A percentile compares a stretch with the other conserved stretches of the same genome.
These are phyloP conservation scores for Beverwykella pulmonaria DNA, from an alignment of 495 filamentous ascomycete species.

Conservation along the genomic window DNA sequence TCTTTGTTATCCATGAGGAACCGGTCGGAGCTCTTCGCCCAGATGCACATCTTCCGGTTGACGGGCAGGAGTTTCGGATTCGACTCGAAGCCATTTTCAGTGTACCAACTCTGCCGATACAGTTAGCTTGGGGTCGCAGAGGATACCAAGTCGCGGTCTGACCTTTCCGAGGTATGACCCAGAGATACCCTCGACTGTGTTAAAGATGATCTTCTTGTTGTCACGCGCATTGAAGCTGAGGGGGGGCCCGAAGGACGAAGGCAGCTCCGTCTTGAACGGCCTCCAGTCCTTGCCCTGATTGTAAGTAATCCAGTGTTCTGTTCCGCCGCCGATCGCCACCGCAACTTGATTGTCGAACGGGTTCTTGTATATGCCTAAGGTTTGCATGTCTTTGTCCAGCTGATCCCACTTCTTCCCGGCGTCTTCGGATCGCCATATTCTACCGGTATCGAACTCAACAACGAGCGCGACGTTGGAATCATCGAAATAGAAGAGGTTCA, in stretches of 20 bases:
- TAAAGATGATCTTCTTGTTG: slow-evolving; percentile 79
- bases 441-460: slow-evolving; percentile 56
- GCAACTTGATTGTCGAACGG: slow-evolving; percentile 76
- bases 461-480: slow-evolving; percentile 77
- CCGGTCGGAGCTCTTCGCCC: slow-evolving; percentile 72
- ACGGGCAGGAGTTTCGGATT: slow-evolving; percentile 62
- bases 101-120: slow-evolving; percentile 65
- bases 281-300: slow-evolving; percentile 81
- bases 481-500: slow-evolving; percentile 79
- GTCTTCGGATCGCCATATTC: slow-evolving; percentile 72
- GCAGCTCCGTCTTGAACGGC: slow-evolving; percentile 62
- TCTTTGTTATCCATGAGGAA: slow-evolving; percentile 67
- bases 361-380: slow-evolving; percentile 66
- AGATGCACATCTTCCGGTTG: slow-evolving; percentile 72
- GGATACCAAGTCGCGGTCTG: slow-evolving; percentile 10
- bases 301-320: slow-evolving; percentile 74
- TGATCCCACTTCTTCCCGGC: slow-evolving; percentile 74
- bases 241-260: slow-evolving; percentile 50
- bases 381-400: slow-evolving; percentile 61
- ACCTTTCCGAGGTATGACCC: slow-evolving; percentile 48
- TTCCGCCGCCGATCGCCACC: slow-evolving; percentile 73
- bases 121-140: slow-evolving; percentile 9
- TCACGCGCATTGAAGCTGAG: slow-evolving; percentile 81
- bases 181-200: slow-evolving; percentile 57
- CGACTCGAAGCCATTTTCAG: slow-evolving; percentile 76